Base-by-base conservation (phyloP, 1,284 basidiomycete species). In the Pascua sp. region DNA sequence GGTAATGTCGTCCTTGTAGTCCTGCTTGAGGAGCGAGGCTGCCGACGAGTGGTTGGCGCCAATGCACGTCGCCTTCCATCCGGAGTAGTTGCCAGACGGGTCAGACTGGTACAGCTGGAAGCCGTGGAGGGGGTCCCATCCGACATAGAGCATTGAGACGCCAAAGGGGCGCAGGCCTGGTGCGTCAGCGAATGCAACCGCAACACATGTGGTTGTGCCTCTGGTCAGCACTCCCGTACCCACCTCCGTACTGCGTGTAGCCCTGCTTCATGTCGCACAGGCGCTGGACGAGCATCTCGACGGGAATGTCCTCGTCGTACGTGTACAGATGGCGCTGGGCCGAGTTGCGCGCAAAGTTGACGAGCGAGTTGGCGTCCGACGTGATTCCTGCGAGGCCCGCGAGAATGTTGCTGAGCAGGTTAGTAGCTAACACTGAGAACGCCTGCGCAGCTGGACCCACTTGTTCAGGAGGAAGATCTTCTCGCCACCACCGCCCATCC, bases 71-170 rank as follows among this genome's bases (percentile, higher is more conserved):
- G 95, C 95, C 78, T 98, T 98, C 96, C 95, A 98, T 12, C 96
- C 95, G 0, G 89, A 91, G 78, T 98, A 98, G 80, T 98, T 98
- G 12, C 95, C 95, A 47, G 92, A 96, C 2, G 96, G 95, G 77
- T 98, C 95, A 13, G 92, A 95, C 77, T 97, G 93, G 81, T 98
- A 98, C 36, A 98, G 84, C 77, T 98, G 95, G 85, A 98, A 98
- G 57, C 87, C 81, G 78, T 98, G 92, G 72, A 97, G 90, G 50
- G 91, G 86, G 79, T 98, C 96, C 75, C 93, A 93, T 41, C 95
- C 95, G 13, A 95, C 93, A 67, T 98, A 98, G 48, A 98, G 84
- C 53, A 98, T 82, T 36, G 93, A 95, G 16, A 98, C 96, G 70
- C 95, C 96, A 76, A 98, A 98, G 24, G 95, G 95, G 58, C 95